Evolutionary conservation across 495 filamentous ascomycete genomes (phyloP).

Genomic region (Arthonia radiata): DNA sequence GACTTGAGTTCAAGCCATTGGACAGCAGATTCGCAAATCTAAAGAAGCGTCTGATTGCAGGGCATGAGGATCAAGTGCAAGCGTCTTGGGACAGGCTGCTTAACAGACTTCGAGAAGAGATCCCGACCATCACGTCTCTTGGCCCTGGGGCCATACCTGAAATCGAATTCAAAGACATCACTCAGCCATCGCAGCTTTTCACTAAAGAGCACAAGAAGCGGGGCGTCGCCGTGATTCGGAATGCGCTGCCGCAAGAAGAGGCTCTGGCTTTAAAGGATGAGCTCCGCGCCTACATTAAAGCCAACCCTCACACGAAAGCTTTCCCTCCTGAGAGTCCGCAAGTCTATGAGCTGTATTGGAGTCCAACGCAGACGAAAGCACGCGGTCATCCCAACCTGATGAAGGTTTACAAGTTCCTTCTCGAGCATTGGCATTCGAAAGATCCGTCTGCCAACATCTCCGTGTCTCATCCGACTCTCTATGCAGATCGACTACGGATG

Average conservation of each 20-base stretch:
- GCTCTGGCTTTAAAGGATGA: conserved; percentile 32
- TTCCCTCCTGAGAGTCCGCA: conserved; percentile 39
- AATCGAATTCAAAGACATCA: conserved; percentile 29
- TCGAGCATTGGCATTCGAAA: conserved; percentile 48
- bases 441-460: conserved; percentile 35
- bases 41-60: conserved; percentile 37
- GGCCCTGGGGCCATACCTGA: conserved; percentile 30
- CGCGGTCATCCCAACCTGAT: conserved; percentile 49
- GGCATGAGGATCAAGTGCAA: conserved; percentile 33
- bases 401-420: conserved; percentile 40
- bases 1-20: conserved; percentile 35
- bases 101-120: conserved; percentile 24
- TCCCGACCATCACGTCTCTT: conserved; percentile 18
- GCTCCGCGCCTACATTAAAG: conserved; percentile 31
- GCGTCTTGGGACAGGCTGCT: conserved; percentile 51
- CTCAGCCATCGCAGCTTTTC: conserved; percentile 19
- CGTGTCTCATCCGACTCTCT: conserved; percentile 34
- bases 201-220: conserved; percentile 30
- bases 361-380: conserved; percentile 45
- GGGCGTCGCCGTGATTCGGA: conserved; percentile 36
- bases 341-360: conserved; percentile 83
- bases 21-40: conserved; percentile 50
- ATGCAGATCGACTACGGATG: conserved; percentile 68
- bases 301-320: conserved; percentile 24
- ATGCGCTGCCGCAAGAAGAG: conserved; percentile 32